Conservation (phyloP, 768 basidiomycete species). For the Psilocybe cubensis region DNA sequence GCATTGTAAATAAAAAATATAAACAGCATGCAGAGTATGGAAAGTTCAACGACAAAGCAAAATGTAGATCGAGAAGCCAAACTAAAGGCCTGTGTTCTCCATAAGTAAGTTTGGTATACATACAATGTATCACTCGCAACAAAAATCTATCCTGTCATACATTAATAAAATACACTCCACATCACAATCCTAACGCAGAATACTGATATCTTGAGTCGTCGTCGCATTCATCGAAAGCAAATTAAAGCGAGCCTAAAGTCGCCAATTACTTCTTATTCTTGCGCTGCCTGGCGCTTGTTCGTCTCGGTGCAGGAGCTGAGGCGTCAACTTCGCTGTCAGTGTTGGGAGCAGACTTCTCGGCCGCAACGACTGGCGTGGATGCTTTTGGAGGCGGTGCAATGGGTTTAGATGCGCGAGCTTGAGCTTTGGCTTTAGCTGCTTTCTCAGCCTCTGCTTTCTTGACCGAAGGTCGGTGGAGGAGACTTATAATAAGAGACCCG, state of each 20-base stretch:
- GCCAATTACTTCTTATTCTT: slow-evolving; percentile 25
- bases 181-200: not conserved
- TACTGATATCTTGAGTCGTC: not conserved
- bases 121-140: not conserved
- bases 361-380: slow-evolving; percentile 4
- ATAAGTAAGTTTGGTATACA: not conserved
- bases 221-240: not conserved
- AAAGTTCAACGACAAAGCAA: too few relatives aligned
- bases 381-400: not conserved
- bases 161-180: slow-evolving; percentile 1
- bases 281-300: slow-evolving; percentile 27
- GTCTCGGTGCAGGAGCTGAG: slow-evolving; percentile 22
- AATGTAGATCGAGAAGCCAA: too few relatives aligned
- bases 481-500: slow-evolving; percentile 67
- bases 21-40: too few relatives aligned
- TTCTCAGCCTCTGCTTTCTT: slow-evolving; percentile 15
- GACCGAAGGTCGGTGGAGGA: slow-evolving; percentile 53
- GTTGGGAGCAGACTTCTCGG: slow-evolving; percentile 7
- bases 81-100: not conserved
- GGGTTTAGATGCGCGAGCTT: not conserved
- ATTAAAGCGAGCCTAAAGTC: not conserved
- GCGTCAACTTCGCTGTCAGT: slow-evolving; percentile 25
- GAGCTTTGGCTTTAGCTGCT: slow-evolving; percentile 9
- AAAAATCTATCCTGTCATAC: slow-evolving; percentile 1
- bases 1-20: too few relatives aligned